Conservation (phyloP, 495 filamentous ascomycete genomes). For the Penicillium egyptiacum region DNA sequence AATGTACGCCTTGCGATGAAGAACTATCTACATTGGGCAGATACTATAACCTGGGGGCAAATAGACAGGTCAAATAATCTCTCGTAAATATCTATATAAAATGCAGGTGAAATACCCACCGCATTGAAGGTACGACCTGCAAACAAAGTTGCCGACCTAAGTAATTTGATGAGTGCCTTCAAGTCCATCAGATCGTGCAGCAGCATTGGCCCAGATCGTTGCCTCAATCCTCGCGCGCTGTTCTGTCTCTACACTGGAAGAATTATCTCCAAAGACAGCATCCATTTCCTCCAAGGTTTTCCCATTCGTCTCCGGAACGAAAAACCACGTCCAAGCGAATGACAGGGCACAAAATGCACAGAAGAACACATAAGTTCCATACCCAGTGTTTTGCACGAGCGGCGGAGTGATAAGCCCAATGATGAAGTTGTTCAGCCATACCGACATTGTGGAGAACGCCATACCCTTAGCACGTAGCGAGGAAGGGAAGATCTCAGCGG, state of each 20-base stretch:
- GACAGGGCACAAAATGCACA: constrained; percentile 48
- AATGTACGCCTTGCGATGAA: too few species aligned
- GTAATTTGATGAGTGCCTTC: not conserved
- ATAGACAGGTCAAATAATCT: not conserved
- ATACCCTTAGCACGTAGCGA: constrained; percentile 39
- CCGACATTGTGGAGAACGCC: constrained; percentile 36
- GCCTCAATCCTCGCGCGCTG: constrained; percentile 27
- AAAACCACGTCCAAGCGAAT: constrained; percentile 40
- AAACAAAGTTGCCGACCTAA: not conserved
- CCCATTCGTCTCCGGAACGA: constrained; percentile 50
- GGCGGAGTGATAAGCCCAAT: constrained; percentile 42
- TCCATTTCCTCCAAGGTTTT: constrained; percentile 52
- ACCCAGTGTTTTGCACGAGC: constrained; percentile 44
- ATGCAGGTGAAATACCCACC: not conserved
- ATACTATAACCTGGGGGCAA: not conserved
- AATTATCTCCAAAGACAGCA: constrained; percentile 30
- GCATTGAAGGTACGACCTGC: not conserved
- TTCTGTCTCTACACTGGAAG: constrained; percentile 23
- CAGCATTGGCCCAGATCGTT: constrained; percentile 4
- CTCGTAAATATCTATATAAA: not conserved
- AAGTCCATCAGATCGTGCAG: not conserved
- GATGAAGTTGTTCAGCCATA: constrained; percentile 49
- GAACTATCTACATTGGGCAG: not conserved
- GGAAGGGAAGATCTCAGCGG: constrained; percentile 35
- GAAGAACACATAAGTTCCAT: constrained; percentile 47